These are phyloP conservation scores for Picea abies DNA, from an alignment of 83 land plant species.

Conservation along the genomic window DNA sequence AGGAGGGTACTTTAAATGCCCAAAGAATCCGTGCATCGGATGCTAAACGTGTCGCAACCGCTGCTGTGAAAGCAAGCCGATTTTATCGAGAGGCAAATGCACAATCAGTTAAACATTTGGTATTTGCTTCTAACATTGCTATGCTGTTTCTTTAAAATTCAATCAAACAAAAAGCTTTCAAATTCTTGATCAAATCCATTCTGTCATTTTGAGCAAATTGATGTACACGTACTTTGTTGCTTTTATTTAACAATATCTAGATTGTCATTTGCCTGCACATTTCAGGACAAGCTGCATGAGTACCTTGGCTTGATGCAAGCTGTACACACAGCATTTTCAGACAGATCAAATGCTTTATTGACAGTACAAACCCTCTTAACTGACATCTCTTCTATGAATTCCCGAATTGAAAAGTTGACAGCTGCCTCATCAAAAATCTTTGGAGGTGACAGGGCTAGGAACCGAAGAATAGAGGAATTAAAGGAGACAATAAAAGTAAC, in stretches of 20 bases:
- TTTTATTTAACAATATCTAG: neutral
- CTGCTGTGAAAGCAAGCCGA: slow-evolving; percentile 95
- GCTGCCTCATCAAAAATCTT: slow-evolving; percentile 76
- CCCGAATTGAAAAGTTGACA: slow-evolving; percentile 71
- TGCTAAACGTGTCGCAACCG: slow-evolving; percentile 74
- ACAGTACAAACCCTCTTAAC: slow-evolving; percentile 81
- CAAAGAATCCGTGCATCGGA: slow-evolving; percentile 79
- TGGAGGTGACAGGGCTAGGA: slow-evolving; percentile 82
- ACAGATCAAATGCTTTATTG: slow-evolving; percentile 83
- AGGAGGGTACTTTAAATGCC: slow-evolving; percentile 49
- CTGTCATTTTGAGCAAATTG: neutral
- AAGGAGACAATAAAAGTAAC: slow-evolving; percentile 67
- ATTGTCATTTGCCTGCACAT: neutral
- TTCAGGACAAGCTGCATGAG: slow-evolving; percentile 89
- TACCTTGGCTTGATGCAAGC: slow-evolving; percentile 87
- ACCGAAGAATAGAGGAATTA: slow-evolving; percentile 72
- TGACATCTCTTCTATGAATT: slow-evolving; percentile 65
- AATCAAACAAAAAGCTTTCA: no score
- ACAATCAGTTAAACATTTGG: slow-evolving; percentile 88
- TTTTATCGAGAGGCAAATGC: slow-evolving; percentile 82
- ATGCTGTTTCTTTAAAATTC: neutral
- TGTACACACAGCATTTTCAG: slow-evolving; percentile 71
- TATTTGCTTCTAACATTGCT: slow-evolving; percentile 24
- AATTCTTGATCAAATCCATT: neutral
- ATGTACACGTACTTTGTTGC: neutral